Evolutionary conservation across 257 asterid genomes (phyloP).

Genomic region (Solanum clarkiae): DNA sequence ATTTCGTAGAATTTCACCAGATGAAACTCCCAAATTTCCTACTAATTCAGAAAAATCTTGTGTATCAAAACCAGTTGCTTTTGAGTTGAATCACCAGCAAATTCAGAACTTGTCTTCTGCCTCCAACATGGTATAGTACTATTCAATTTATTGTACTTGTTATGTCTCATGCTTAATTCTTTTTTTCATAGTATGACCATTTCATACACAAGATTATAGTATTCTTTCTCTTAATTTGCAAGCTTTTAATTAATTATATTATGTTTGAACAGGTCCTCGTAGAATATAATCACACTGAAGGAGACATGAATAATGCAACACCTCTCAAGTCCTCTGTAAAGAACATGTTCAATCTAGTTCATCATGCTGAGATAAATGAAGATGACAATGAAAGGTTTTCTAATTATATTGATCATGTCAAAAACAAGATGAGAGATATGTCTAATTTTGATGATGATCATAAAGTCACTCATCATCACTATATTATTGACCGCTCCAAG

Average conservation of each 20-base stretch:
- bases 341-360: neutral
- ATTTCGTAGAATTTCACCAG: neutral
- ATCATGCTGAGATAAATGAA: neutral
- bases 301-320: neutral
- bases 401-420: slow-evolving; percentile 20
- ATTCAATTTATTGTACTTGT: no score
- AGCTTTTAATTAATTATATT: neutral
- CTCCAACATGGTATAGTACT: neutral
- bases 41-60: neutral
- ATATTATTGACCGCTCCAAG: slow-evolving; percentile 9
- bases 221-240: neutral
- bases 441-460: neutral
- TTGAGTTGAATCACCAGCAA: neutral
- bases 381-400: slow-evolving; percentile 3
- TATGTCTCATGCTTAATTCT: no score
- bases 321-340: neutral
- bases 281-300: neutral
- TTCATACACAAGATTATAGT: no score
- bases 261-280: neutral
- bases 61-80: neutral
- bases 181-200: no score
- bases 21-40: no score
- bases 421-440: slow-evolving; percentile 13
- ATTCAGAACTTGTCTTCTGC: neutral
- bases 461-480: no score